Conservation (phyloP, 345 rosid species). For the Camelina laxa region DNA sequence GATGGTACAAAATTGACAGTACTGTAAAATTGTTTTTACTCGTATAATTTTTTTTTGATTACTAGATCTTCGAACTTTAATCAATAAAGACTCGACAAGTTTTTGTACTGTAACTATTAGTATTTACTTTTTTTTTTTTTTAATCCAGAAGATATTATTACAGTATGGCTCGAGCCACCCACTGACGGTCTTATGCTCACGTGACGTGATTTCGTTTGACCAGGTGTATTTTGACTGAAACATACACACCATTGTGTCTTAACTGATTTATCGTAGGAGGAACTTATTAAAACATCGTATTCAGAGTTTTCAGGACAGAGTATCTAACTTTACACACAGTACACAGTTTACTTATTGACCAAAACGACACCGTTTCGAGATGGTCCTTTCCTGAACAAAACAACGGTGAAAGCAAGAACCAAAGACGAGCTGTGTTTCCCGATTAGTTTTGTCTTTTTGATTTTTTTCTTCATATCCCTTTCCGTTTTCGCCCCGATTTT, state of each 20-base stretch:
- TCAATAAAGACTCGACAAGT: too few species aligned
- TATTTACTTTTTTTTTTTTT: too few species aligned
- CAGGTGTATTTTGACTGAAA: conserved; percentile 2
- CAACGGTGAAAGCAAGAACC: conserved; percentile 28
- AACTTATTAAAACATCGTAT: background rate
- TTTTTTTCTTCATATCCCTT: conserved; percentile 29
- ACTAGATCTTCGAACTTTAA: too few species aligned
- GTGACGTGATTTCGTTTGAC: conserved; percentile 4
- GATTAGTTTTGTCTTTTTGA: conserved; percentile 29
- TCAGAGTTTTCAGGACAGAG: background rate
- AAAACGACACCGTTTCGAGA: conserved; percentile 26
- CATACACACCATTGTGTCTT: background rate
- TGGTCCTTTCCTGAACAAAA: conserved; percentile 22
- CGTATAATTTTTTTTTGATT: too few species aligned
- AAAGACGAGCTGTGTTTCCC: conserved; percentile 25
- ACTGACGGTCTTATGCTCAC: background rate
- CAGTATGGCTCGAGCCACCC: conserved; percentile 9
- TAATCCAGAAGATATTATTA: background rate
- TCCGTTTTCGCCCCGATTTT: conserved; percentile 35
- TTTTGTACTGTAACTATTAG: too few species aligned
- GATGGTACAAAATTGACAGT: too few species aligned
- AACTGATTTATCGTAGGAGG: background rate
- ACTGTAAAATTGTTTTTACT: too few species aligned
- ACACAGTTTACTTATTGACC: background rate
- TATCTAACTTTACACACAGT: conserved; percentile 11